Evolutionary conservation across 1,284 basidiomycete genomes (phyloP), one percentile per base, ranked within the genome.

Genomic region (Sphagnurus paluster): DNA sequence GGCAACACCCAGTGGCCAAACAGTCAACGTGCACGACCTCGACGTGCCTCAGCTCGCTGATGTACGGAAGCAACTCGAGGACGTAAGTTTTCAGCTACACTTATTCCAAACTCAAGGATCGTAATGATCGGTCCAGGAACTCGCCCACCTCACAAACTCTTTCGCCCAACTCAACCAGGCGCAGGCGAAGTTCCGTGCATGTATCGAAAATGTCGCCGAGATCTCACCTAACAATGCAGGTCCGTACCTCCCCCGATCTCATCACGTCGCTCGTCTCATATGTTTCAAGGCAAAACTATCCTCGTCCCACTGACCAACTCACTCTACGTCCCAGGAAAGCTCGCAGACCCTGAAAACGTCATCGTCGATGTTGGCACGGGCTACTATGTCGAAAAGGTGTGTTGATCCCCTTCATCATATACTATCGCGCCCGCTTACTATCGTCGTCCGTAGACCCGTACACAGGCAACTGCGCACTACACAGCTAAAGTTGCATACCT

Each of bases 311-410:
- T 98, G 39, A 98, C 94, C 8, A 92, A 90, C 64, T 97, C 93
- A 1, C 78, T 99, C 3, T 98, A 98, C 64, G 90, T 98, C 11
- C 93, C 95, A 1, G 96, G 95, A 23, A 93, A 87, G 68, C 76
- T 98, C 26, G 76, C 75, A 20, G 89, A 98, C 62, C 67, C 81
- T 1, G 87, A 93, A 39, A 82, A 92, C 55, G 94, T 99, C 39
- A 87, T 98, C 49, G 84, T 99, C 14, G 96, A 99, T 64, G 80
- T 99, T 24, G 96, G 96, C 2, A 98, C 96, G 0, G 96, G 96
- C 0, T 99, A 98, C 70, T 98, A 89, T 61, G 87, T 99, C 14
- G 87, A 92, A 67, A 98, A 98, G 80, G 94, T 93, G 4, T 28
- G 36, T 35, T 39, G 24, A 2, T 30, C 33, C n/a, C 17, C 21